Evolutionary conservation across 176 grass and related monocot species (phyloP), one percentile per base, ranked within the genome.

Genomic region (Hyparrhenia diplandra): DNA sequence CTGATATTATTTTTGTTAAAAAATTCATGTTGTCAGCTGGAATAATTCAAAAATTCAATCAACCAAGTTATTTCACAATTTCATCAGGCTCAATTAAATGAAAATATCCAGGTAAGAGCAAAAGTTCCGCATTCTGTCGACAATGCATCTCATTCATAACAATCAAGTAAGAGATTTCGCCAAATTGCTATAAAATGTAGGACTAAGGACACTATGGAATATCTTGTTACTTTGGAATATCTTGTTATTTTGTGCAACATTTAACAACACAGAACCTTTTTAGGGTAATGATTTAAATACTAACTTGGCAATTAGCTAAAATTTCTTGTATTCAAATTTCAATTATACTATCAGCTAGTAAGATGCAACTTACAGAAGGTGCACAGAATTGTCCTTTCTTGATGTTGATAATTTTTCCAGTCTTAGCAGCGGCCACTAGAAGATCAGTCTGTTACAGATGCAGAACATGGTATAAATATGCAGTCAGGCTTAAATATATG

Each of bases 351-450:
- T 3, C 39, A 76, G 12, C n/a, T 67, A 14, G 64, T 73, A 67
- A 51, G 54, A 42, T 82, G n/a, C 47, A 82, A 94, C 95, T 94
- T 89, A 98, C 95, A 36, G 95, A 93, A 62, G 95, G 80, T 10
- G 92, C 92, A 84, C 95, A 98, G 79, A 98, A 94, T 93, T 98
- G 95, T 59, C 90, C 95, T 89, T 98, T 98, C 88, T 98, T 98
- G 78, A 98, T 98, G 78, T 93, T 98, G 82, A 98, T 94, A 75
- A 98, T 98, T 86, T 85, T 98, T 54, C 92, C 92, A 40, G 95
- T 98, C 74, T 93, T 91, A 41, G 95, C 95, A 21, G 95, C 95
- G 32, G 92, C 88, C 70, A 98, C 86, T 79, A 98, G 78, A 85
- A 98, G 92, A 51, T 98, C 95, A 60, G 95, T 98, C 95, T 94